Base-by-base conservation (phyloP, 257 asterid species). In the Salvia miltiorrhiza region DNA sequence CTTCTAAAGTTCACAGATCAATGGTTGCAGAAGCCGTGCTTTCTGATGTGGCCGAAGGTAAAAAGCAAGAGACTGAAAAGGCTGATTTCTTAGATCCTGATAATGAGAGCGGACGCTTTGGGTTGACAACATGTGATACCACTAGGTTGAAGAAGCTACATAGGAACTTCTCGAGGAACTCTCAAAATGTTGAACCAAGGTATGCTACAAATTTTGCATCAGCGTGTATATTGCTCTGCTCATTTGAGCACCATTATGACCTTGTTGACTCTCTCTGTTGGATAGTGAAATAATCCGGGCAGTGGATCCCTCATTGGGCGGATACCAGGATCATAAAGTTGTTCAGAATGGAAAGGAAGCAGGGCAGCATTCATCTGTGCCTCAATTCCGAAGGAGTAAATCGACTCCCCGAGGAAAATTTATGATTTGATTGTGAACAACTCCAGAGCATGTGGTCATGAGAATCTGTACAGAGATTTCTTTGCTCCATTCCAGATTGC, bases 391-490 rank as follows among this genome's bases (percentile, higher is more conserved):
- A 43, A 81, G 98, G 78, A 89, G 96, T 79, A 81, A 77, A 83
- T 89, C 98, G 23, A 87, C 93, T n/a, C 94, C 96, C 60, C 92
- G 94, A 9, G 98, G 96, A 20, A 89, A 86, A 66, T 82, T 83
- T 65, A 77, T 84, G 69, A 62, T 86, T 69, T 79, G 84, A 77
- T 65, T 78, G 53, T 77, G 35, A 53, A 55, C 12, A 53, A 59
- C 53, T 21, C 35, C 28, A 26, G 64, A 67, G 76, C 72, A 56
- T 69, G 64, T 33, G 40, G 72, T 77, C 69, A 30, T 63, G 75
- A 63, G 79, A 52, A 47, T 56, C 58, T 81, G 83, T 72, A 75
- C 71, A 78, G 65, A 63, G 17, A 19, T 58, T 63, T 63, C 64
- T 56, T 56, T 41, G 39, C 66, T 45, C 48, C 66, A 62, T 62